A percentile compares a stretch with the other conserved stretches of the same genome.
phyloP scores from a whole-genome alignment of 257 asterid genomes.

The Jacaranda mimosifolia region DNA sequence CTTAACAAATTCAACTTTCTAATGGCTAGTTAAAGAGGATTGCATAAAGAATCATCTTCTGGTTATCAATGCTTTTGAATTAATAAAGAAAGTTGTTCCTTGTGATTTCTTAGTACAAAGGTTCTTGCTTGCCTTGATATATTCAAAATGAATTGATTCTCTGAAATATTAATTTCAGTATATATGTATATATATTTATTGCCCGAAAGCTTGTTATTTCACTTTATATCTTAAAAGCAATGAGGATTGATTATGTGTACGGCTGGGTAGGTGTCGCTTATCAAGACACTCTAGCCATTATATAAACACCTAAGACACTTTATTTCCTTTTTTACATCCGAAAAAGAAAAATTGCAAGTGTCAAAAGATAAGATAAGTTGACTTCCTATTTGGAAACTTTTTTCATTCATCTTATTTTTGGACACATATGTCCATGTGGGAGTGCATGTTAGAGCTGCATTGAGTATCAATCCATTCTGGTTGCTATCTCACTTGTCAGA shows the following conservation, averaged over 20 bases:
- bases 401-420: neutral
- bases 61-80: neutral
- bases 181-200: neutral
- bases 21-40: neutral
- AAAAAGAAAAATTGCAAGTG: neutral
- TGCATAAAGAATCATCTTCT: neutral
- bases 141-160: too few relatives aligned
- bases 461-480: neutral
- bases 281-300: neutral
- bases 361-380: neutral
- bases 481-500: neutral
- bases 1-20: neutral
- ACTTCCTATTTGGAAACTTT: neutral
- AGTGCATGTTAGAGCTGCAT: slow-evolving; percentile 12
- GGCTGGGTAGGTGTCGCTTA: neutral
- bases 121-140: neutral
- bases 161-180: neutral
- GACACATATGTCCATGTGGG: neutral
- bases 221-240: neutral
- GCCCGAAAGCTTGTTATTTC: neutral
- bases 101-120: neutral
- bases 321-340: slow-evolving; percentile 2
- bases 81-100: neutral
- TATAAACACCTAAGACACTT: neutral
- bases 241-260: neutral